Percentiles rank a stretch among this genome's conserved stretches.
Conservation (phyloP, 2,329 filamentous ascomycete genomes). For the Fonsecaea erecta region DNA sequence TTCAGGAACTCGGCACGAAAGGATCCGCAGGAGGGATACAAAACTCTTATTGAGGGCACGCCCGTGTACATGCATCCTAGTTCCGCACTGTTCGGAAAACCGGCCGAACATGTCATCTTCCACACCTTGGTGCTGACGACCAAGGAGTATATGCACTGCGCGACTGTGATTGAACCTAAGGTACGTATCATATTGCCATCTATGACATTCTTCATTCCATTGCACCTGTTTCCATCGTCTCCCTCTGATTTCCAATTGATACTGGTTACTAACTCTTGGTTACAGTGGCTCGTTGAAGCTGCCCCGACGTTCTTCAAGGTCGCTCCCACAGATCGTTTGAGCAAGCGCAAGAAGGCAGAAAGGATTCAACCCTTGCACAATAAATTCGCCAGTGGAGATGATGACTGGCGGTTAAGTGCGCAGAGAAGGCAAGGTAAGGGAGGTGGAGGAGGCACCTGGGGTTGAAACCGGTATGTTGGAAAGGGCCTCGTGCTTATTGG, state of each 20-base stretch:
- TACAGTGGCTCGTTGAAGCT: conserved; percentile 78
- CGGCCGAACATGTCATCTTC: conserved; percentile 95
- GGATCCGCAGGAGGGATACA: conserved; percentile 95
- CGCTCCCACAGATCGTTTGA: conserved; percentile 80
- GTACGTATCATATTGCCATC: conserved; percentile 37
- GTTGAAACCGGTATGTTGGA: conserved; percentile 39
- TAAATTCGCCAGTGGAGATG: conserved; percentile 87
- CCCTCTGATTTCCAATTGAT: background rate
- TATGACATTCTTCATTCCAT: background rate
- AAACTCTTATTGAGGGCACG: conserved; percentile 93
- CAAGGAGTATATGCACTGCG: conserved; percentile 99
- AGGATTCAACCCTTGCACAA: conserved; percentile 95
- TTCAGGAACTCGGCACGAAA: conserved; percentile 95
- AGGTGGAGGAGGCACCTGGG: conserved; percentile 93
- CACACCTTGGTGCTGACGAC: conserved; percentile 61
- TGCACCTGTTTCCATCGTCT: background rate
- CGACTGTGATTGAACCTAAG: conserved; percentile 91
- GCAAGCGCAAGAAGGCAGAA: conserved; percentile 91
- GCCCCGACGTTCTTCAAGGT: conserved; percentile 99
- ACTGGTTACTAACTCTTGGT: conserved; percentile 24
- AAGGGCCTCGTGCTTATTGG: background rate
- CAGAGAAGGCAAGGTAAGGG: conserved; percentile 83
- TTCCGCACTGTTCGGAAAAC: conserved; percentile 91
- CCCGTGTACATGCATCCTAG: conserved; percentile 93
- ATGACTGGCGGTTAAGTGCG: conserved; percentile 91